Percentiles rank a stretch among this genome's conserved stretches.
phyloP scores from a whole-genome alignment of 768 basidiomycete genomes.

The Terana coerulea region DNA sequence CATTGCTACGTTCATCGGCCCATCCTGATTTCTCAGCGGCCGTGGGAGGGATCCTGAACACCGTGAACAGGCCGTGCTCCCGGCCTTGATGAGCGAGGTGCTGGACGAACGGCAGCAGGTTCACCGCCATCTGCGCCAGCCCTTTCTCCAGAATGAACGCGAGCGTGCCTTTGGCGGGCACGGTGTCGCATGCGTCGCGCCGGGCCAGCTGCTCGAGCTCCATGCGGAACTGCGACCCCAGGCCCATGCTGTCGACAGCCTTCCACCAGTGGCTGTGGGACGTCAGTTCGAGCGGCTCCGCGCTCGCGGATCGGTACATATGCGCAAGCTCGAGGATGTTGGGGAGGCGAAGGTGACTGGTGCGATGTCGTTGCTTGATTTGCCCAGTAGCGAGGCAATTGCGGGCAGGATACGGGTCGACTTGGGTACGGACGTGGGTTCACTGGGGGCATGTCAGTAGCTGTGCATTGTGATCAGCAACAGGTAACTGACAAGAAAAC shows the following conservation, averaged over 20 bases:
- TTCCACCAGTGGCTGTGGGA: conserved; percentile 62
- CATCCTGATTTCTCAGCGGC: conserved; percentile 45
- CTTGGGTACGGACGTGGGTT: conserved; percentile 91
- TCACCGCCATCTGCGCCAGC: conserved; percentile 73
- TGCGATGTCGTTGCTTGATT: conserved; percentile 25
- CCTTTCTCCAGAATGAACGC: conserved; percentile 68
- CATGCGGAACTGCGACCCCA: conserved; percentile 64
- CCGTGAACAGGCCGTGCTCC: conserved; percentile 57
- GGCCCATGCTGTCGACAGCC: conserved; percentile 54
- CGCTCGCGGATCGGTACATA: conserved; percentile 48
- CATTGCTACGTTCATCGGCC: conserved; percentile 46
- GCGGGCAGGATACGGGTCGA: conserved; percentile 67
- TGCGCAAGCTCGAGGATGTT: conserved; percentile 76
- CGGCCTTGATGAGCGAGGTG: conserved; percentile 87
- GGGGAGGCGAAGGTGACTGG: conserved; percentile 78
- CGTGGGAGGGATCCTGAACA: conserved; percentile 48
- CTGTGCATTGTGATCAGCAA: conserved; percentile 2
- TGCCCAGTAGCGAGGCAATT: conserved; percentile 36
- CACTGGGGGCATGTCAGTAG: conserved; percentile 43
- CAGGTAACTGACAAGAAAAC: conserved; percentile 69
- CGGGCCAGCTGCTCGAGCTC: conserved; percentile 61
- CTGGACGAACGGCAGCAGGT: conserved; percentile 81
- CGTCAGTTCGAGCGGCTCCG: conserved; percentile 45
- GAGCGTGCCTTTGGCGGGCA: conserved; percentile 38
- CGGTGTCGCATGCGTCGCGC: conserved; percentile 37